Conservation (phyloP, 768 basidiomycete genomes). For the Tulasnella sp. region DNA sequence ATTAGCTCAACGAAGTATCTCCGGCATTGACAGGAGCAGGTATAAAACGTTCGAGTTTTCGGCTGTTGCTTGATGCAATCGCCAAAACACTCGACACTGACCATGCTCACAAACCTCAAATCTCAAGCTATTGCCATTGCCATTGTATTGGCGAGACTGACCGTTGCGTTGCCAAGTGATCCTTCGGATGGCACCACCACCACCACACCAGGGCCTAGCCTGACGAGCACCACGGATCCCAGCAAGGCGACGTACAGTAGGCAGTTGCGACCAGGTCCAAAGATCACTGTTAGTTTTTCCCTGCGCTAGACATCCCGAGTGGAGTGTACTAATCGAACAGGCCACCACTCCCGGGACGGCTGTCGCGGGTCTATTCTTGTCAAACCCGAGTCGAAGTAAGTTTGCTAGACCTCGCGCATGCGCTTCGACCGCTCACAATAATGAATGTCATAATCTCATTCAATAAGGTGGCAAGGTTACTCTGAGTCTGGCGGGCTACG, state of each 20-base stretch:
- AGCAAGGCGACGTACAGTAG: background rate
- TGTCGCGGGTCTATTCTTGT: background rate
- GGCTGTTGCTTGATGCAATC: background rate
- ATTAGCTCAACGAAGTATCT: background rate
- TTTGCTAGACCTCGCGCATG: background rate
- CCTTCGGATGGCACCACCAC: background rate
- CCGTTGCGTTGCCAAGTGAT: background rate
- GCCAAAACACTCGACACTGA: background rate
- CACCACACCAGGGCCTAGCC: background rate
- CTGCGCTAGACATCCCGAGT: background rate
- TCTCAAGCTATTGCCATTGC: background rate
- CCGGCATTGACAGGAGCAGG: background rate
- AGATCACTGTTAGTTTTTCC: background rate
- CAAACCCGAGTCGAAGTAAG: background rate
- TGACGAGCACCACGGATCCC: background rate
- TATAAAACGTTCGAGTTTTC: background rate
- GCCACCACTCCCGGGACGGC: background rate
- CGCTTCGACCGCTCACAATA: too few species aligned
- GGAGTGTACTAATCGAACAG: background rate
- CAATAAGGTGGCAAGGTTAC: background rate
- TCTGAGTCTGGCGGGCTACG: background rate
- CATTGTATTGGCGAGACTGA: background rate
- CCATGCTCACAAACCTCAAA: background rate
- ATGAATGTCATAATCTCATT: background rate
- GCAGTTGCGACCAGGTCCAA: background rate